Base-by-base conservation (phyloP, 192 early-diverging fungal genomes). In the Thamnidium elegans region DNA sequence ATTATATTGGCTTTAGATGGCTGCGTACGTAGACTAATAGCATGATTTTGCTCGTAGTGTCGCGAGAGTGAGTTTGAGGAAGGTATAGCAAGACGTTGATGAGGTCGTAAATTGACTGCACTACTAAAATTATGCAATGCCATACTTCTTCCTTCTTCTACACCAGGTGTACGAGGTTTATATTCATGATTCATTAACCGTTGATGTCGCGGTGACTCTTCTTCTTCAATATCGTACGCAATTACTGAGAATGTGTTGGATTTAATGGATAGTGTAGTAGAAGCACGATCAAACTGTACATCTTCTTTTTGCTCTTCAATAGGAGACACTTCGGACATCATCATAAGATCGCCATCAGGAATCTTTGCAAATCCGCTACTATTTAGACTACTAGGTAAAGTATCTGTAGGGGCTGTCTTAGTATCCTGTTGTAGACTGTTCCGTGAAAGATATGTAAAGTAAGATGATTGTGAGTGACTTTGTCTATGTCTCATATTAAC, bases 311-410 rank as follows among this genome's bases (percentile, higher is more conserved):
- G 58, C 1, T 19, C 20, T 19, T 26, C 26, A 26, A 26, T 26
- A 26, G 26, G 36, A 39, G 36, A 39, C 9, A 42, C 39, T 19
- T 45, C 58, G 13, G 56, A 14, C 36, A 21, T 59, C 58, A 43
- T 59, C 36, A 45, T 59, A 20, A 36, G 17, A 14, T 48, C 14
- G 5, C 15, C 46, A 19, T 46, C 47, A 34, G 60, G 36, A 14
- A 58, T 58, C 45, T 44, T 36, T 34, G 65, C 43, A 58, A 66
- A 66, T 0, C 69, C 62, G 53, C 63, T 65, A 20, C 62, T 70
- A 26, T 70, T 65, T 7, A 65, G 31, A 14, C 50, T 70, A 11
- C 62, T 58, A 21, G 53, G 62, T 47, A 68, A 26, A 20, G 47
- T 58, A 4, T 48, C 46, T 8, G 43, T 3, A 5, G 59, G 13